phyloP scores from a whole-genome alignment of 1,139 yeast species.

The Chernovozyma aurita region DNA sequence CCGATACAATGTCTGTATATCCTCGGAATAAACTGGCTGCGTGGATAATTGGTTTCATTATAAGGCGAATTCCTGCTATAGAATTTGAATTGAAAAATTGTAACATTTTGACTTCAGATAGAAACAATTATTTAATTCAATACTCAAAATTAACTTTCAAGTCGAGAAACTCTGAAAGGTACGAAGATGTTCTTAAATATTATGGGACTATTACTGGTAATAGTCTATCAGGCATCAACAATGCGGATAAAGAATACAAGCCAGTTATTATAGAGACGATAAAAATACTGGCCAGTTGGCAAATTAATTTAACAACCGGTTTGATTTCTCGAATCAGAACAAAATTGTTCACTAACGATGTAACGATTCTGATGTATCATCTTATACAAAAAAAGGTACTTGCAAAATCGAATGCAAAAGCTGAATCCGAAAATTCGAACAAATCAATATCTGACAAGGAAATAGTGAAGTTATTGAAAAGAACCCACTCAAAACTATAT shows the following conservation, averaged over 20 bases:
- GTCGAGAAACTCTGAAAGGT: constrained; percentile 20
- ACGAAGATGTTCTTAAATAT: constrained; percentile 17
- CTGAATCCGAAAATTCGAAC: not conserved
- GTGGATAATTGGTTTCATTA: constrained; percentile 11
- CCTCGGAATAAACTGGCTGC: constrained; percentile 16
- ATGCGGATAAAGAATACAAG: not conserved
- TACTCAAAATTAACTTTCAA: constrained; percentile 18
- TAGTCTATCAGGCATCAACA: constrained; percentile 4
- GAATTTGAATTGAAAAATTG: constrained; percentile 25
- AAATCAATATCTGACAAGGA: constrained; percentile 2
- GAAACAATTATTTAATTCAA: constrained; percentile 15
- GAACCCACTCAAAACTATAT: constrained; percentile 14
- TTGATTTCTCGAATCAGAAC: constrained; percentile 16
- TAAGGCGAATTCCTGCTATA: constrained; percentile 22
- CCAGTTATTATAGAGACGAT: constrained; percentile 17
- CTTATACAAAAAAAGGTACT: constrained; percentile 3
- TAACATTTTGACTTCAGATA: constrained; percentile 7
- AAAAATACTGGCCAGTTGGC: constrained; percentile 20
- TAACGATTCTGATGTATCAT: constrained; percentile 24
- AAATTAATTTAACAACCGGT: constrained; percentile 18
- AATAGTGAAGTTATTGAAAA: constrained; percentile 3
- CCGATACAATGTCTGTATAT: constrained; percentile 11
- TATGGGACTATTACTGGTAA: constrained; percentile 14
- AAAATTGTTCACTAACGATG: constrained; percentile 24
- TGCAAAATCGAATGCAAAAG: not conserved